A percentile compares a stretch with the other conserved stretches of the same genome.
phyloP scores from a whole-genome alignment of 139 green algal species.

The Edaphochlamys debaryana region DNA sequence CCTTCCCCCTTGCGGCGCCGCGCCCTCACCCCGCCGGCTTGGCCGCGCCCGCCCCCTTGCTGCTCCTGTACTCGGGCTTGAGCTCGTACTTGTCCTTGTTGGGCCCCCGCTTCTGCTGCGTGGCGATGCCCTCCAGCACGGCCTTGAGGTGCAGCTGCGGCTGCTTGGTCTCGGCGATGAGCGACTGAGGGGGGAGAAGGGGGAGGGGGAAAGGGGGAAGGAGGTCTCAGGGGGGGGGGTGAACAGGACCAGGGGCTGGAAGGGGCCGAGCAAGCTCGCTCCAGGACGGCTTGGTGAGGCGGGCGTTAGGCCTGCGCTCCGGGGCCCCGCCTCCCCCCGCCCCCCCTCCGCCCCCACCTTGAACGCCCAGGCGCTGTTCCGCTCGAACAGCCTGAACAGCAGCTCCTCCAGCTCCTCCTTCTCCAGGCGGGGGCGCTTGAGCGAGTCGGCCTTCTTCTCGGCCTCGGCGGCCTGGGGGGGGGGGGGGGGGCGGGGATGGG shows the following conservation, averaged over 20 bases:
- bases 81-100: slow-evolving; percentile 51
- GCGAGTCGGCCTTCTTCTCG: neutral
- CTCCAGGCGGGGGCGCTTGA: slow-evolving; percentile 40
- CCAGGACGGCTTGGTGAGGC: too few relatives aligned
- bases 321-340: neutral
- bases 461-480: slow-evolving; percentile 6
- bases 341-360: slow-evolving; percentile 8
- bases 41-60: neutral
- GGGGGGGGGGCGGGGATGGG: neutral
- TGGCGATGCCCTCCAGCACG: slow-evolving; percentile 34
- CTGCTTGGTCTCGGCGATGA: slow-evolving; percentile 20
- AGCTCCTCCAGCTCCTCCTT: slow-evolving; percentile 55
- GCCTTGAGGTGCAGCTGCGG: slow-evolving; percentile 23
- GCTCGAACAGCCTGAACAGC: slow-evolving; percentile 70
- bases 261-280: too few relatives aligned
- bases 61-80: slow-evolving; percentile 34
- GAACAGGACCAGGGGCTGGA: too few relatives aligned
- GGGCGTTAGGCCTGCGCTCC: too few relatives aligned
- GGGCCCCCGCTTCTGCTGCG: slow-evolving; percentile 30
- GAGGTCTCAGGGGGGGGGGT: too few relatives aligned
- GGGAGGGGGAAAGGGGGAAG: too few relatives aligned
- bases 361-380: slow-evolving; percentile 65
- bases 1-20: too few relatives aligned
- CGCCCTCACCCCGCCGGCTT: neutral
- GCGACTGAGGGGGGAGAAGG: slow-evolving; percentile 1